Evolutionary conservation across 768 basidiomycete genomes (phyloP).

Genomic region (Russula sp.): DNA sequence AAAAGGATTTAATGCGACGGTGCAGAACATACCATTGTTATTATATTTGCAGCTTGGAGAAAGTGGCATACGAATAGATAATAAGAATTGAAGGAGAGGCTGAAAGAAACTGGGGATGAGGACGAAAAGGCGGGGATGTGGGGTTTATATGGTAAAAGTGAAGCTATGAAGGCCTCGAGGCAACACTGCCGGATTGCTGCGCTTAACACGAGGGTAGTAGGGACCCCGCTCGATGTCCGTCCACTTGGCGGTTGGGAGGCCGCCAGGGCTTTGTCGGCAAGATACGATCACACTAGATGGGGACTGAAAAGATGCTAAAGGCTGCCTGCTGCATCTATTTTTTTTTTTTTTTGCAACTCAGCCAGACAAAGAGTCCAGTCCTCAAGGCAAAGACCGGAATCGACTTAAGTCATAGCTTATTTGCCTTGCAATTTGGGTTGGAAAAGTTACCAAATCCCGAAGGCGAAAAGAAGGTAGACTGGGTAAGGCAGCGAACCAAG

Average conservation of each 20-base stretch:
- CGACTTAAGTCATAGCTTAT: neutral
- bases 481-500: neutral
- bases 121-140: slow-evolving; percentile 1
- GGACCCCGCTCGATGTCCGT: neutral
- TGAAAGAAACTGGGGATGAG: neutral
- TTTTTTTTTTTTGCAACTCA: neutral
- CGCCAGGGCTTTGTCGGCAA: neutral
- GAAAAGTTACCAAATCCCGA: neutral
- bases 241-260: neutral
- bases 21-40: slow-evolving; percentile 11
- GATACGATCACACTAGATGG: neutral
- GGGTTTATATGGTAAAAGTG: neutral
- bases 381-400: neutral
- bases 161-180: neutral
- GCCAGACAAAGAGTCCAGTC: neutral
- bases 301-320: neutral
- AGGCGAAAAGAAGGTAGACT: neutral
- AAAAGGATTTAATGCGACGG: neutral
- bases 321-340: neutral
- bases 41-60: neutral
- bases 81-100: neutral
- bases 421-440: neutral
- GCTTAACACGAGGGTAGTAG: slow-evolving; percentile 2
- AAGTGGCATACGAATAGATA: slow-evolving; percentile 16
- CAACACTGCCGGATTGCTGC: neutral